phyloP scores from a whole-genome alignment of 441 rosid genomes.

The Manihot esculenta region DNA sequence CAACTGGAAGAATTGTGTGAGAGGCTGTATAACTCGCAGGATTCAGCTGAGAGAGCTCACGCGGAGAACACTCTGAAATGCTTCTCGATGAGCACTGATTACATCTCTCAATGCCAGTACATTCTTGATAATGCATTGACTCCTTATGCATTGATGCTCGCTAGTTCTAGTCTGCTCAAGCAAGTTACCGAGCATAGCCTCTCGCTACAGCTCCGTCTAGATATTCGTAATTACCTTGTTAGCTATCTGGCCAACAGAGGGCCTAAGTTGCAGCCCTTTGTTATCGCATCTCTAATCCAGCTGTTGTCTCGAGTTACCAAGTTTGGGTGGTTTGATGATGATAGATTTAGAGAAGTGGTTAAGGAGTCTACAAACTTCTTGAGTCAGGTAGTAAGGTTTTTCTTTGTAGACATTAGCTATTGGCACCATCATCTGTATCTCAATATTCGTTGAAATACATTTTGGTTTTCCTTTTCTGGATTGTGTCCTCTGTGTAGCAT shows the following conservation, averaged over 20 bases:
- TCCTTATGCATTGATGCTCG: constrained; percentile 98
- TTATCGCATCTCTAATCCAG: constrained; percentile 78
- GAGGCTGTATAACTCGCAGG: constrained; percentile 93
- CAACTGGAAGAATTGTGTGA: constrained; percentile 97
- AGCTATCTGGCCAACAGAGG: constrained; percentile 94
- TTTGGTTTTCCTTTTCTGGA: not conserved
- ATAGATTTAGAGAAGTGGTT: constrained; percentile 86
- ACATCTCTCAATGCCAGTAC: constrained; percentile 95
- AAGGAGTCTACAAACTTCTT: constrained; percentile 84
- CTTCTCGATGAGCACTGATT: constrained; percentile 84
- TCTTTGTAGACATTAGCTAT: too few relatives aligned
- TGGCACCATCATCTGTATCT: not conserved
- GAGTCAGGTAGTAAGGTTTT: constrained; percentile 61
- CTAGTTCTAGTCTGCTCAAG: constrained; percentile 95
- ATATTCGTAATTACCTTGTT: constrained; percentile 67
- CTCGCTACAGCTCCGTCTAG: constrained; percentile 84
- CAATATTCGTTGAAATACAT: not conserved
- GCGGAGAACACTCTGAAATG: constrained; percentile 95
- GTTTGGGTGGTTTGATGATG: constrained; percentile 99
- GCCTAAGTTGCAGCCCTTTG: constrained; percentile 82
- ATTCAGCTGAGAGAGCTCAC: constrained; percentile 85
- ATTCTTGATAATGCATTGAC: constrained; percentile 96
- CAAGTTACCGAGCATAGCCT: constrained; percentile 98
- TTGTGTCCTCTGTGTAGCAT: not conserved
- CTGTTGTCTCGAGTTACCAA: constrained; percentile 91